phyloP scores from a whole-genome alignment of 495 filamentous ascomycete genomes.

The Hypoxylon intermedium region DNA sequence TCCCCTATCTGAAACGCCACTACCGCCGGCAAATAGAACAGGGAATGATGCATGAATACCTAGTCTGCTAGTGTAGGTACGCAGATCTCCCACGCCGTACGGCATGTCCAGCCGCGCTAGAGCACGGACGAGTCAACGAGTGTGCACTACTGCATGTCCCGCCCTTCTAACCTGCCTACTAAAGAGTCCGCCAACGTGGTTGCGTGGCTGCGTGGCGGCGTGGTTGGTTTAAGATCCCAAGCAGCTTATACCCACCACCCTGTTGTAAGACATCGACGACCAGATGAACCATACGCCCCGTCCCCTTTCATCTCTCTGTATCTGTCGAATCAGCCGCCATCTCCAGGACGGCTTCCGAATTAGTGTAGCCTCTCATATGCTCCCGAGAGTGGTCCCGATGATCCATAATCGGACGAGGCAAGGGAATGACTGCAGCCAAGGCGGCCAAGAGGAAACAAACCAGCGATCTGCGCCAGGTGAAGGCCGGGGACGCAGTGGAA shows the following conservation, averaged over 20 bases:
- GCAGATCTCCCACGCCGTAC: constrained; percentile 32
- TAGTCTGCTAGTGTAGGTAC: too few relatives aligned
- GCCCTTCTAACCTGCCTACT: constrained; percentile 11
- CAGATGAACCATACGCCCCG: constrained; percentile 21
- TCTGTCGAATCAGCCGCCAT: constrained; percentile 29
- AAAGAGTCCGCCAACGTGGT: constrained; percentile 14
- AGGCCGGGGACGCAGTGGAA: constrained; percentile 6
- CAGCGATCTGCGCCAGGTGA: constrained; percentile 19
- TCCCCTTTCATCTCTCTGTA: constrained; percentile 31
- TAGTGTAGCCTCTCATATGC: constrained; percentile 36
- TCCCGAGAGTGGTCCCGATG: constrained; percentile 28
- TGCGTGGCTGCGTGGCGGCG: too few relatives aligned
- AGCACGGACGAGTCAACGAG: constrained; percentile 14
- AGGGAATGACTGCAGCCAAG: constrained; percentile 6
- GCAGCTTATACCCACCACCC: constrained; percentile 19
- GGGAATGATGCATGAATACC: constrained; percentile 16
- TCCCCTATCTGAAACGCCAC: constrained; percentile 32
- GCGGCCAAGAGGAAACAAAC: not conserved
- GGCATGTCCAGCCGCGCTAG: constrained; percentile 38
- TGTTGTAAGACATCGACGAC: constrained; percentile 35
- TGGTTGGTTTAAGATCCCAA: constrained; percentile 31
- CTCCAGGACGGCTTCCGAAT: constrained; percentile 9
- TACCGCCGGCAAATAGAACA: constrained; percentile 19
- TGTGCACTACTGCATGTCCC: constrained; percentile 6
- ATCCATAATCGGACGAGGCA: constrained; percentile 8